Percentiles rank a stretch among this genome's conserved stretches.
phyloP scores from a whole-genome alignment of 768 basidiomycete genomes.

The Clavulina sp. region DNA sequence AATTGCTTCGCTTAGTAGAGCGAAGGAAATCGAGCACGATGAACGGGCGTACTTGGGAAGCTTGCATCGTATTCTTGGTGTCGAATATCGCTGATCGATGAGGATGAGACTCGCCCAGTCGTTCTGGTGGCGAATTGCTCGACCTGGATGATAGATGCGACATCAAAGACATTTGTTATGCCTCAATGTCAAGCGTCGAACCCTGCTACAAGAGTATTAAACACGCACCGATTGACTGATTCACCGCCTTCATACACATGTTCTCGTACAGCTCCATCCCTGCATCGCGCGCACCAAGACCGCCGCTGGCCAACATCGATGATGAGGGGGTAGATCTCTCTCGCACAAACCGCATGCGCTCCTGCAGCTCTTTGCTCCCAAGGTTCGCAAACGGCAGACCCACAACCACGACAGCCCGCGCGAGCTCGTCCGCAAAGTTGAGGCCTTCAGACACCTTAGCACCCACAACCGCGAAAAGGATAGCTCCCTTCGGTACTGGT shows the following conservation, averaged over 20 bases:
- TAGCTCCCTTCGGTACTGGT: slow-evolving; percentile 34
- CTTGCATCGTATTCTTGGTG: slow-evolving; percentile 49
- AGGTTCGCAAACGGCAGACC: slow-evolving; percentile 90
- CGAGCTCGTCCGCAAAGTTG: slow-evolving; percentile 44
- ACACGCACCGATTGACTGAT: slow-evolving; percentile 81
- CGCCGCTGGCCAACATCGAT: slow-evolving; percentile 17
- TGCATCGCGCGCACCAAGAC: slow-evolving; percentile 38
- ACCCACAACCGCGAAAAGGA: slow-evolving; percentile 88
- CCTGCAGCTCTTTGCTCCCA: slow-evolving; percentile 76
- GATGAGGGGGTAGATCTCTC: too few relatives aligned
- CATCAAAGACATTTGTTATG: neutral
- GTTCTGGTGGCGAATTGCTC: slow-evolving; percentile 76
- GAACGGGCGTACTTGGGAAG: slow-evolving; percentile 37
- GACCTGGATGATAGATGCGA: slow-evolving; percentile 30
- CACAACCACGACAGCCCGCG: slow-evolving; percentile 70
- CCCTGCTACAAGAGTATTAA: too few relatives aligned
- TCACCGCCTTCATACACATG: slow-evolving; percentile 82
- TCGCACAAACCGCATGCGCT: slow-evolving; percentile 79
- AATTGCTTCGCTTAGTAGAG: too few relatives aligned
- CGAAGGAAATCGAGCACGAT: too few relatives aligned
- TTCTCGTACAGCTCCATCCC: slow-evolving; percentile 78
- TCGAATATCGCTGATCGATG: slow-evolving; percentile 67
- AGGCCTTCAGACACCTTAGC: slow-evolving; percentile 93
- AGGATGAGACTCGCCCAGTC: slow-evolving; percentile 90
- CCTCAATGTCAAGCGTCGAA: neutral